Evolutionary conservation across 2,329 filamentous ascomycete species (phyloP).

Genomic region (Elsinoe perseae): DNA sequence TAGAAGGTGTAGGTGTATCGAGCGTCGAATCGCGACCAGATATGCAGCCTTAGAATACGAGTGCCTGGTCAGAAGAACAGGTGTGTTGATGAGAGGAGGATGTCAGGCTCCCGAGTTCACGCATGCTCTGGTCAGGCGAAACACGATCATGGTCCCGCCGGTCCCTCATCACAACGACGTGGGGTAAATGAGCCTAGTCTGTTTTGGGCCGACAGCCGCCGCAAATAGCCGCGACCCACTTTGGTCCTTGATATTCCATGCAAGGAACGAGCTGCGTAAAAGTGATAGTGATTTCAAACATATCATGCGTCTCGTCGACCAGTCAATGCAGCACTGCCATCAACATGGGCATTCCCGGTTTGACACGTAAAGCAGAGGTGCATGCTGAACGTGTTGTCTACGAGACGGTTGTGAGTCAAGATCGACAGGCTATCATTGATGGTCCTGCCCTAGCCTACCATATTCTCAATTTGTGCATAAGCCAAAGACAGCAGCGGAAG

Average conservation of each 20-base stretch:
- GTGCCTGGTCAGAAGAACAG: slow-evolving; percentile 10
- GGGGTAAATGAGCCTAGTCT: neutral
- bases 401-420: neutral
- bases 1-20: neutral
- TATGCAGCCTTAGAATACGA: neutral
- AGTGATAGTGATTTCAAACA: neutral
- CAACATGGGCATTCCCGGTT: slow-evolving; percentile 19
- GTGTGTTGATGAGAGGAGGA: slow-evolving; percentile 3
- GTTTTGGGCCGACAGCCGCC: neutral
- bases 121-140: slow-evolving; percentile 2
- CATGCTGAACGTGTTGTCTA: slow-evolving; percentile 16
- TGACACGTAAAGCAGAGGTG: slow-evolving; percentile 16
- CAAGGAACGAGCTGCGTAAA: neutral
- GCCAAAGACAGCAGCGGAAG: slow-evolving; percentile 30
- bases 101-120: slow-evolving; percentile 8
- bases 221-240: neutral
- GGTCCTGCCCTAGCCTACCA: slow-evolving; percentile 73
- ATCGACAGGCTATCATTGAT: slow-evolving; percentile 52
- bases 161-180: neutral
- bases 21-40: neutral
- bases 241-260: neutral
- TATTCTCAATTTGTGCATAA: slow-evolving; percentile 53
- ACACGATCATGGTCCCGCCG: neutral
- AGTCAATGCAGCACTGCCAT: neutral
- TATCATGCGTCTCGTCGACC: neutral